Percentiles rank a stretch among this genome's conserved stretches.
phyloP scores from a whole-genome alignment of 768 basidiomycete genomes.

The Tricholoma saponaceum region DNA sequence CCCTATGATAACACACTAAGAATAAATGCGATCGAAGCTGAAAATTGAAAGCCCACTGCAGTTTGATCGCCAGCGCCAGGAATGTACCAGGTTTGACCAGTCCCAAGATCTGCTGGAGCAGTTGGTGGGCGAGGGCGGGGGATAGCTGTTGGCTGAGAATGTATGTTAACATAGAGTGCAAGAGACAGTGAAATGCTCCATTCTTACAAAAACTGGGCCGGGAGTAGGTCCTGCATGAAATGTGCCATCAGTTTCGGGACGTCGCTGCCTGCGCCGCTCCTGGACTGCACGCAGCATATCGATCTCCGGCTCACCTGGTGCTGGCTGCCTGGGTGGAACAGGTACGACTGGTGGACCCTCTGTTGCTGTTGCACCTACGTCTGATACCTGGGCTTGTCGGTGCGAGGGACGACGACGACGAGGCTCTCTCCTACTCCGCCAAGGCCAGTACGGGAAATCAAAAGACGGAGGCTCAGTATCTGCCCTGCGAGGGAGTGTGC shows the following conservation, averaged over 20 bases:
- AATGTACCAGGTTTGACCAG: not conserved
- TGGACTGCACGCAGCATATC: conserved; percentile 5
- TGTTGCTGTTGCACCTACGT: conserved; percentile 1
- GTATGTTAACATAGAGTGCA: not conserved
- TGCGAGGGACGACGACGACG: conserved; percentile 4
- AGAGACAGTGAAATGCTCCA: not conserved
- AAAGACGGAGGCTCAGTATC: conserved; percentile 22
- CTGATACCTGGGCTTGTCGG: not conserved
- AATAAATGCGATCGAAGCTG: not conserved
- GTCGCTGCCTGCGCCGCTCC: not conserved
- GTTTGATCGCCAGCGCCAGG: conserved; percentile 2
- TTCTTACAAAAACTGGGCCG: conserved; percentile 23
- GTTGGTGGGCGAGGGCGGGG: not conserved
- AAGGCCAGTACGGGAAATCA: not conserved
- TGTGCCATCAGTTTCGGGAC: conserved; percentile 4
- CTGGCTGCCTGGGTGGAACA: no score
- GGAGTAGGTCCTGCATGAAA: not conserved
- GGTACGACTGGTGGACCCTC: not conserved
- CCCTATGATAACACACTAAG: not conserved
- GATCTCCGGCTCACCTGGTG: not conserved
- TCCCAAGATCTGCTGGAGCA: not conserved
- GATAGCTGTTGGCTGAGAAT: not conserved
- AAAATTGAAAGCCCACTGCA: conserved; percentile 1
- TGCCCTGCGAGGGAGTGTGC: conserved; percentile 23
- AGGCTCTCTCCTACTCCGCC: not conserved